Evolutionary conservation across 192 early-diverging fungal genomes (phyloP).

Genomic region (Coemansia sp.): DNA sequence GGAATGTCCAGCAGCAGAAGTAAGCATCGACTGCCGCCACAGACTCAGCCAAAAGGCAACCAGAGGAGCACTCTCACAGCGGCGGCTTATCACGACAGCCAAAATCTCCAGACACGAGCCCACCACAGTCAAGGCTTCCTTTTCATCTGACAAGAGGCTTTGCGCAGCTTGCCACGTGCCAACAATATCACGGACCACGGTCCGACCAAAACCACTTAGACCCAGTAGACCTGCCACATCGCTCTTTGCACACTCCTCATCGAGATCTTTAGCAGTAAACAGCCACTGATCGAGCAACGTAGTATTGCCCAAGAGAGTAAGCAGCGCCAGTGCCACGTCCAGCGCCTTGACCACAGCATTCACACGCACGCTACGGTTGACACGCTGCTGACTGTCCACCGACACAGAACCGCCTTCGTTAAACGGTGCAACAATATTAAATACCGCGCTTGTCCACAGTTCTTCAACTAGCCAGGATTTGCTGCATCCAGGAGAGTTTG

Average conservation of each 20-base stretch:
- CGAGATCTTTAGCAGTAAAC: not conserved
- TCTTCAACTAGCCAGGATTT: conserved; percentile 19
- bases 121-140: not conserved
- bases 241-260: not conserved
- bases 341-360: conserved; percentile 8
- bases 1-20: not conserved
- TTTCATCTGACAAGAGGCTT: not conserved
- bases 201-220: conserved; percentile 8
- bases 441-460: conserved; percentile 21
- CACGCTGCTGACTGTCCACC: conserved; percentile 11
- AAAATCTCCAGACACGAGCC: not conserved
- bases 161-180: conserved; percentile 2
- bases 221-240: not conserved
- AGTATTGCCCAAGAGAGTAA: not conserved
- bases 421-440: not conserved
- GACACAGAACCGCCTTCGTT: not conserved
- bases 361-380: conserved; percentile 1
- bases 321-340: conserved; percentile 5
- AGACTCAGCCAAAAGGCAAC: conserved; percentile 33
- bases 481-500: not conserved
- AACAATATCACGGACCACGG: conserved; percentile 22
- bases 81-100: not conserved
- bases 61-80: not conserved
- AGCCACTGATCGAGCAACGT: conserved; percentile 17
- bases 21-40: conserved; percentile 26